Conservation (phyloP, 768 basidiomycete genomes). For the Hortiboletus flavorubellus region DNA sequence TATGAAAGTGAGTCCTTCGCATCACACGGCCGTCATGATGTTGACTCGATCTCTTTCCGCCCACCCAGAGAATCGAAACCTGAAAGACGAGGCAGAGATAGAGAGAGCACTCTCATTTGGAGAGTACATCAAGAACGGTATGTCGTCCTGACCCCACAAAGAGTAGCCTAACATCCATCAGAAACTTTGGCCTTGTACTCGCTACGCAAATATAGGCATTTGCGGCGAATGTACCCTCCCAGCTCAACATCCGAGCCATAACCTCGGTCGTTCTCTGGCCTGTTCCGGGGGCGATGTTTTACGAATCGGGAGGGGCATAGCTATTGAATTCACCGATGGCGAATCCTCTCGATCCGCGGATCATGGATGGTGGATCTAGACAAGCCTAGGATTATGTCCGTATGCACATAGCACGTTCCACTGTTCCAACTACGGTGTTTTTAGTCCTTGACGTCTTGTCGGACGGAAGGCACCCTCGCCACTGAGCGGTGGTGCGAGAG, state of each 20-base stretch:
- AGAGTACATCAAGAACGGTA: constrained; percentile 86
- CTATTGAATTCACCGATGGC: neutral
- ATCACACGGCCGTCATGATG: neutral
- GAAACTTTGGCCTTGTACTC: constrained; percentile 83
- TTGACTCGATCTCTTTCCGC: neutral
- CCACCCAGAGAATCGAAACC: constrained; percentile 56
- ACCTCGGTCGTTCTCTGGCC: neutral
- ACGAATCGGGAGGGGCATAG: neutral
- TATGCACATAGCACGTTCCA: neutral
- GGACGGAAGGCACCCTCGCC: too few relatives aligned
- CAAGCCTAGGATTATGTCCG: neutral
- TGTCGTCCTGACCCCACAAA: constrained; percentile 10
- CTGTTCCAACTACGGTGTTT: too few relatives aligned
- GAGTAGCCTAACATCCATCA: constrained; percentile 26
- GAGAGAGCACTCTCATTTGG: constrained; percentile 71
- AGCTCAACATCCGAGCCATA: constrained; percentile 12
- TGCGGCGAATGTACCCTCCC: constrained; percentile 67
- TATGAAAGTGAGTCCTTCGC: constrained; percentile 61
- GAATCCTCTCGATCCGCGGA: neutral
- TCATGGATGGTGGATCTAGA: neutral
- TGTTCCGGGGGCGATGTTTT: neutral
- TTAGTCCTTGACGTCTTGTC: too few relatives aligned
- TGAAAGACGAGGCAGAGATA: constrained; percentile 68
- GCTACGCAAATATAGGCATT: constrained; percentile 76
- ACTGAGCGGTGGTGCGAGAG: too few relatives aligned